Evolutionary conservation across 805 yeast genomes (phyloP), one percentile per base, ranked within the genome.

Genomic region (Candida tibetensis): DNA sequence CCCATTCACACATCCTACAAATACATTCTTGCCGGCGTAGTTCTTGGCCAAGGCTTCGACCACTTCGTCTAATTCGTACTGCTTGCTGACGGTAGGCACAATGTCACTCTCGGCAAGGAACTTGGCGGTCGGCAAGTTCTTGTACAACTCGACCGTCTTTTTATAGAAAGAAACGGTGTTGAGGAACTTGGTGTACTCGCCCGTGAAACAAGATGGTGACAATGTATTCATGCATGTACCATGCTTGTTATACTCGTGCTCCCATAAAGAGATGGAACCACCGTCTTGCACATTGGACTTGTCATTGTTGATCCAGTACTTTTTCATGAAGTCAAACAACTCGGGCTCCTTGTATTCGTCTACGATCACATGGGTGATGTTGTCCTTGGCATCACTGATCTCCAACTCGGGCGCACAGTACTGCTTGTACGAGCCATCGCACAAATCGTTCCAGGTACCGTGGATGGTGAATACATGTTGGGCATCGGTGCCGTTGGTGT

Each of bases 371-470:
- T 52, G 51, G 30, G 49, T 52, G 29, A 64, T 34, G 31, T 63
- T 59, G 14, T 52, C 51, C 17, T 46, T 39, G 36, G 57, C 51
- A 12, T 61, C 58, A 3, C 49, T 47, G 27, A 62, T 53, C 40
- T 64, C 58, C 46, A 60, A 52, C 3, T 47, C 28, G 4, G 58
- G 53, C 42, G 63, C 53, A 49, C 73, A 67, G 42, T 61, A 62
- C 41, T 59, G 69, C 39, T 48, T 52, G 44, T 63, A 69, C 2
- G 61, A 49, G 3, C 72, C 72, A 39, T 67, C 65, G 42, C 72
- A 68, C 35, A 57, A 55, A 40, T 69, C 71, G 9, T 68, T 70
- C 73, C 73, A 68, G 31, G 66, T 56, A 2, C 74, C 74, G 41
- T 69, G 74, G 31, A 69, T 52, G n/a, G 74, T 69, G 46, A 66